These are phyloP conservation scores for Chaetomium tenue DNA, from an alignment of 495 filamentous ascomycete genomes.

Conservation along the genomic window DNA sequence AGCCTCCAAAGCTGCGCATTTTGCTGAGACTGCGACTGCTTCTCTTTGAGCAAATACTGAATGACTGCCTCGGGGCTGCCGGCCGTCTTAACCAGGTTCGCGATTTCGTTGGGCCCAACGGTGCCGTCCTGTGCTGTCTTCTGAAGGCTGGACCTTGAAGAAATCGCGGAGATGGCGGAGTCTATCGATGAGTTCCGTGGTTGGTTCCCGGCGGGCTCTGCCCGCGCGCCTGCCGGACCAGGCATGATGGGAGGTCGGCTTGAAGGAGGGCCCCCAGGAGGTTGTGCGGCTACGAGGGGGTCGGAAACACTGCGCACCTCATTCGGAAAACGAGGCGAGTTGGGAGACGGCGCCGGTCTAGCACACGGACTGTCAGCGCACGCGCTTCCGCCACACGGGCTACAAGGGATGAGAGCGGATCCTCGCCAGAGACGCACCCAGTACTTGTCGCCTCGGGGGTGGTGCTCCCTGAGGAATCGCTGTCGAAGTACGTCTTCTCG, in stretches of 20 bases:
- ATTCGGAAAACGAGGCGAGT: slow-evolving; percentile 42
- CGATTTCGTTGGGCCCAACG: slow-evolving; percentile 59
- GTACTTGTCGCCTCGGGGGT: slow-evolving; percentile 36
- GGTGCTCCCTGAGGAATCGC: slow-evolving; percentile 37
- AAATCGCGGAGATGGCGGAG: slow-evolving; percentile 85
- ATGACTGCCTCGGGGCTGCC: slow-evolving; percentile 90
- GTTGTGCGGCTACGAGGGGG: slow-evolving; percentile 37
- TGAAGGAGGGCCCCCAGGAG: slow-evolving; percentile 37
- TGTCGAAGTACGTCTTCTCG: slow-evolving; percentile 39
- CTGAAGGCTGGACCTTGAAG: slow-evolving; percentile 62
- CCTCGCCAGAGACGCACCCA: slow-evolving; percentile 34
- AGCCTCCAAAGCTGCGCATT: slow-evolving; percentile 93
- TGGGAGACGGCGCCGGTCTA: slow-evolving; percentile 37
- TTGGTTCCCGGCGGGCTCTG: slow-evolving; percentile 34
- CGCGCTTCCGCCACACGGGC: not conserved
- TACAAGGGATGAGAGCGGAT: slow-evolving; percentile 3
- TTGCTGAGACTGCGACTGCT: slow-evolving; percentile 79
- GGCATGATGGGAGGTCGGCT: slow-evolving; percentile 36
- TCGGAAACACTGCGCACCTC: slow-evolving; percentile 42
- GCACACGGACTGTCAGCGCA: slow-evolving; percentile 3
- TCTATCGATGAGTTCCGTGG: slow-evolving; percentile 92
- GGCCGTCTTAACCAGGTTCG: slow-evolving; percentile 71
- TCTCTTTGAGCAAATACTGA: slow-evolving; percentile 84
- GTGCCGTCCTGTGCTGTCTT: slow-evolving; percentile 61
- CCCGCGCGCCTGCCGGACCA: slow-evolving; percentile 31